These are phyloP conservation scores for Pyrus bretschneideri DNA, from an alignment of 306 rosid species.

Conservation along the genomic window DNA sequence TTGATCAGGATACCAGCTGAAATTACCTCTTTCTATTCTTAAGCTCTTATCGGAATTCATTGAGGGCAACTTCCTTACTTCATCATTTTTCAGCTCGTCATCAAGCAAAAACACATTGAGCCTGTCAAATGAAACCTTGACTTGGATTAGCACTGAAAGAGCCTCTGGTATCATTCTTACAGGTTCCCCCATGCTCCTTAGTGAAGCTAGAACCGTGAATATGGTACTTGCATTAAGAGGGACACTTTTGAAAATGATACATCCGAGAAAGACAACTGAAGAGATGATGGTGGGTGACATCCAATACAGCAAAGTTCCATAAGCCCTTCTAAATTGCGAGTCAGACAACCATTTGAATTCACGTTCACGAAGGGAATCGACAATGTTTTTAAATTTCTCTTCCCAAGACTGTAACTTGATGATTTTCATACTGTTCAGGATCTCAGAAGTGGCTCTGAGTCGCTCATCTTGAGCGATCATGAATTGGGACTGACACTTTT, in stretches of 20 bases:
- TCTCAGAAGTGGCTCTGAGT: conserved; percentile 72
- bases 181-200: conserved; percentile 67
- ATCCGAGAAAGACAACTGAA: conserved; percentile 51
- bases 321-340: conserved; percentile 32
- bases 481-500: conserved; percentile 49
- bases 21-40: conserved; percentile 40
- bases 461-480: conserved; percentile 73
- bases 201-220: conserved; percentile 59
- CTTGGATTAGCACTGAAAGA: conserved; percentile 60
- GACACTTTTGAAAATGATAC: conserved; percentile 39
- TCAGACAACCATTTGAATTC: conserved; percentile 65
- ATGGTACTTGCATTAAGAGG: conserved; percentile 70
- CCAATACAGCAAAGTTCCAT: conserved; percentile 49
- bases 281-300: conserved; percentile 64
- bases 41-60: conserved; percentile 23
- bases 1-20: conserved; percentile 55
- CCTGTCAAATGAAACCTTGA: conserved; percentile 64
- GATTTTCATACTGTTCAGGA: conserved; percentile 71
- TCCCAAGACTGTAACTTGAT: conserved; percentile 86
- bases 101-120: conserved; percentile 56
- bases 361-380: conserved; percentile 35
- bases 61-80: conserved; percentile 6
- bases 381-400: conserved; percentile 45
- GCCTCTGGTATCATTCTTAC: conserved; percentile 71
- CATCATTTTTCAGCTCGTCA: conserved; percentile 39